These are phyloP conservation scores for Arthrinium phaeospermum DNA, from an alignment of 2,329 filamentous ascomycete species.

Conservation along the genomic window DNA sequence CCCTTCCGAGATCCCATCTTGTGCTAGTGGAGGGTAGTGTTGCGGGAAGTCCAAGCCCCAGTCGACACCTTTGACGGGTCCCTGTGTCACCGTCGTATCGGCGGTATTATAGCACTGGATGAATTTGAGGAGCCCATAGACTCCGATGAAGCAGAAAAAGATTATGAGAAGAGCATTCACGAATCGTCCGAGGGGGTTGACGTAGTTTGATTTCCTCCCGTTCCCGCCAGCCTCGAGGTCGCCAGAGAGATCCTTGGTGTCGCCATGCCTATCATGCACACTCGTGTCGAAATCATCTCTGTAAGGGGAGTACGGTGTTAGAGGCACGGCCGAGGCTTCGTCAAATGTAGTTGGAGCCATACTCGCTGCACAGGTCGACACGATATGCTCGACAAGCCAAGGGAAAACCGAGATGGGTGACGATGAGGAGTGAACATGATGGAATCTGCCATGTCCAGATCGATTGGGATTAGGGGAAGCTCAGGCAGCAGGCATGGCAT, in stretches of 20 bases:
- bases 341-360: constrained; percentile 3
- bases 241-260: not conserved
- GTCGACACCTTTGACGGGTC: not conserved
- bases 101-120: not conserved
- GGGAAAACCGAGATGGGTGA: not conserved
- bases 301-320: not conserved
- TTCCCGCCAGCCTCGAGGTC: not conserved
- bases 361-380: not conserved
- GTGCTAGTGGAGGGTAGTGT: constrained; percentile 6
- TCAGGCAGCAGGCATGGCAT: not conserved
- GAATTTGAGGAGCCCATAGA: not conserved
- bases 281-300: not conserved
- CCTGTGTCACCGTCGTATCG: not conserved
- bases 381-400: not conserved
- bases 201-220: not conserved
- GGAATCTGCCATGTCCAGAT: not conserved
- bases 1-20: not conserved
- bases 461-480: not conserved
- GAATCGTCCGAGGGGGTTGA: not conserved
- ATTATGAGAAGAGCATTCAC: constrained; percentile 10
- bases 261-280: not conserved
- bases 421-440: not conserved
- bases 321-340: not conserved
- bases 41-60: constrained; percentile 9
- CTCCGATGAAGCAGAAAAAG: constrained; percentile 9